These are phyloP conservation scores for Penicillium rolfsii DNA, from an alignment of 2,329 filamentous ascomycete species.

Conservation along the genomic window DNA sequence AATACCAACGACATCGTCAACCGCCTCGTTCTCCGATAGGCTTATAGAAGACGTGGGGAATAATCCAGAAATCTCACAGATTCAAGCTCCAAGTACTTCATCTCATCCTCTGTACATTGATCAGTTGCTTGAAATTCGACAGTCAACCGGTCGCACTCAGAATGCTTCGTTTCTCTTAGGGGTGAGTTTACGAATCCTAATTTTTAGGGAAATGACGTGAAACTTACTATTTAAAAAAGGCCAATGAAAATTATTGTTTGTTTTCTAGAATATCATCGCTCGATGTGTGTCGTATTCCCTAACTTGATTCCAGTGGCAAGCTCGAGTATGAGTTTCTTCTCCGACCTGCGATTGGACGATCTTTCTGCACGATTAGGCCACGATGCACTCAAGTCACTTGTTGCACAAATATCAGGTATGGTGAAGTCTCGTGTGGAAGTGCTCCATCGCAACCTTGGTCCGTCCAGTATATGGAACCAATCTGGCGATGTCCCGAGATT, in stretches of 20 bases:
- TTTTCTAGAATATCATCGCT: neutral
- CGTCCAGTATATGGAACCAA: neutral
- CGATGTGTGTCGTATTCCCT: neutral
- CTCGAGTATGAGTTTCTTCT: neutral
- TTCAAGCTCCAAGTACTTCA: neutral
- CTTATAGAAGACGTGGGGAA: neutral
- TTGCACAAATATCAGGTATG: neutral
- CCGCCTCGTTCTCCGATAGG: neutral
- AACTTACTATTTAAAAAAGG: neutral
- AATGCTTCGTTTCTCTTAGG: neutral
- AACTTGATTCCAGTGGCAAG: neutral
- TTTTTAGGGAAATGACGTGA: neutral
- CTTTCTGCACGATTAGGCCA: neutral
- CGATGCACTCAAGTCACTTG: neutral
- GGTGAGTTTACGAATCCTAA: neutral
- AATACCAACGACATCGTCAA: neutral
- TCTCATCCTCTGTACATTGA: neutral
- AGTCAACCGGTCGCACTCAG: neutral
- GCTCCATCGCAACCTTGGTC: neutral
- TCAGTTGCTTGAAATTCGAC: neutral
- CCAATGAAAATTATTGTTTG: neutral
- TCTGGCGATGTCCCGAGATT: neutral
- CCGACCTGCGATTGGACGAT: neutral
- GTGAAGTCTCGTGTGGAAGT: conserved; percentile 1
- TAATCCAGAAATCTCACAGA: neutral